Percentiles rank a stretch among this genome's conserved stretches.
Conservation (phyloP, 257 asterid genomes). For the Primulina huaijiensis region DNA sequence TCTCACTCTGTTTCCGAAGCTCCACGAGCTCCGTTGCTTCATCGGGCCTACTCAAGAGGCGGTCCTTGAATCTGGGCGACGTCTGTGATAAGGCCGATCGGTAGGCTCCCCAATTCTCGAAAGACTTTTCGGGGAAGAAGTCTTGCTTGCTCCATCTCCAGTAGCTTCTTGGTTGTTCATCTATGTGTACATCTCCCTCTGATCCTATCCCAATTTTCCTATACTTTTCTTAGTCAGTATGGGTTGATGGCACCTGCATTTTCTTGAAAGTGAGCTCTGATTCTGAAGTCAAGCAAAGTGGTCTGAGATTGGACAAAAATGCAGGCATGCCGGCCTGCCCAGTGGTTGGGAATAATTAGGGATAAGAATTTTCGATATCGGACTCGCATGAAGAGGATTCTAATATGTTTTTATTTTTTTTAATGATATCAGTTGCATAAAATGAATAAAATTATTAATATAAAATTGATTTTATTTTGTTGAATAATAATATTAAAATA, state of each 20-base stretch:
- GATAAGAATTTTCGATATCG: too few species aligned
- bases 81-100: conserved; percentile 42
- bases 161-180: conserved; percentile 42
- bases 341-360: too few species aligned
- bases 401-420: too few species aligned
- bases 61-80: conserved; percentile 43
- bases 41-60: conserved; percentile 45
- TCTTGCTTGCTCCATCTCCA: conserved; percentile 70
- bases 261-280: background rate
- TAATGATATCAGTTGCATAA: too few species aligned
- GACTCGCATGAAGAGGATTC: too few species aligned
- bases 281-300: too few species aligned
- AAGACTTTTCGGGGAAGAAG: conserved; percentile 53
- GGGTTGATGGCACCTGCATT: background rate
- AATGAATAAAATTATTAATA: too few species aligned
- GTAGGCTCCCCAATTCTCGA: conserved; percentile 44
- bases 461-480: too few species aligned
- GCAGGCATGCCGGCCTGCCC: too few species aligned
- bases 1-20: conserved; percentile 56
- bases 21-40: conserved; percentile 42
- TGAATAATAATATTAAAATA: too few species aligned
- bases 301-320: too few species aligned
- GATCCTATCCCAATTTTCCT: conserved; percentile 15
- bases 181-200: conserved; percentile 30
- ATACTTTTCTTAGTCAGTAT: too few species aligned